A percentile compares a stretch with the other conserved stretches of the same genome.
Conservation (phyloP, 108 stramenopile species). For the Fragilaria radians region DNA sequence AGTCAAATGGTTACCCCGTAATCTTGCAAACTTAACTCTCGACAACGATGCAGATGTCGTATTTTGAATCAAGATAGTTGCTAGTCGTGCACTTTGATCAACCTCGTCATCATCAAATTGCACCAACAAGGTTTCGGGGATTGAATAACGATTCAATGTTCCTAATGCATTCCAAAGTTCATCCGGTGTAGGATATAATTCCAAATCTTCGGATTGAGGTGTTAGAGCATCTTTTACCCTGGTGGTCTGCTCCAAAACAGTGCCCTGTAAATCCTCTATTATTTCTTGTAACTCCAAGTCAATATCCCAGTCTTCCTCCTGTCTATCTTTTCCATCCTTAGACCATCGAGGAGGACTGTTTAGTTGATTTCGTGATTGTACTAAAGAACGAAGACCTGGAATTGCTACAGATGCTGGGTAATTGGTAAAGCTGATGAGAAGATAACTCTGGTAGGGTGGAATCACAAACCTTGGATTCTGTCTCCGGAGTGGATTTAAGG, state of each 20-base stretch:
- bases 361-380: slow-evolving; percentile 9
- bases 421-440: slow-evolving; percentile 56
- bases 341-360: slow-evolving; percentile 2
- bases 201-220: slow-evolving; percentile 51
- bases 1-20: slow-evolving; percentile 70
- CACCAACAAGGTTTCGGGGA: slow-evolving; percentile 64
- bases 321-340: slow-evolving; percentile 25
- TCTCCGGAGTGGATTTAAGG: slow-evolving; percentile 16
- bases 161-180: slow-evolving; percentile 62
- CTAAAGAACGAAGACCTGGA: slow-evolving; percentile 35
- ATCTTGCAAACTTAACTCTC: slow-evolving; percentile 66
- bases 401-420: slow-evolving; percentile 41
- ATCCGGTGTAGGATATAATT: slow-evolving; percentile 74
- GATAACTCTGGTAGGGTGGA: slow-evolving; percentile 33
- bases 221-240: slow-evolving; percentile 48
- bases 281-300: no score
- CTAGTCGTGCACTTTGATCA: slow-evolving; percentile 71
- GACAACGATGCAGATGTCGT: slow-evolving; percentile 34
- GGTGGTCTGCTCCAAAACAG: slow-evolving; percentile 31
- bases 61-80: slow-evolving; percentile 31
- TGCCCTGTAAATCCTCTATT: slow-evolving; percentile 35
- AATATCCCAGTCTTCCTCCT: slow-evolving; percentile 63
- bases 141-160: slow-evolving; percentile 27
- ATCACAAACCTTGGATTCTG: no score
- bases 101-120: slow-evolving; percentile 79